Conservation (phyloP, 2,329 filamentous ascomycete species). For the Ophiocordyceps camponoti-saundersi region DNA sequence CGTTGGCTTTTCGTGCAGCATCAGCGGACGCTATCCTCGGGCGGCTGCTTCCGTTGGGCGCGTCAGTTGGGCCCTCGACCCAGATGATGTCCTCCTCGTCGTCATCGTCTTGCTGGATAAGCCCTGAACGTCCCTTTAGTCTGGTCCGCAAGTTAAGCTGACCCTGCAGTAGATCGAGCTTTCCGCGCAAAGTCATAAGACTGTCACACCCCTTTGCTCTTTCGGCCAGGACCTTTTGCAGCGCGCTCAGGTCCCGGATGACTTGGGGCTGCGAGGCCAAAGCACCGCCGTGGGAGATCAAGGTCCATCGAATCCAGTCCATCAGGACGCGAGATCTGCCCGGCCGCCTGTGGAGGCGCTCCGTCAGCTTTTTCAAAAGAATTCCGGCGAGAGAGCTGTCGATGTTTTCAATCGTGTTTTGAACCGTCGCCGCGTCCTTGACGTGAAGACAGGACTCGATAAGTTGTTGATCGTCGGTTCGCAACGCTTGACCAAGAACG, state of each 20-base stretch:
- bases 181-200: slow-evolving; percentile 78
- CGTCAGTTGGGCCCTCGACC: slow-evolving; percentile 63
- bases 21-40: slow-evolving; percentile 24
- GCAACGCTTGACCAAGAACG: slow-evolving; percentile 83
- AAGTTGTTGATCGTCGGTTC: slow-evolving; percentile 76
- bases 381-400: slow-evolving; percentile 68
- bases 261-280: slow-evolving; percentile 75
- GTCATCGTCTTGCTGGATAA: slow-evolving; percentile 24
- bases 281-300: slow-evolving; percentile 82
- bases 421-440: slow-evolving; percentile 58
- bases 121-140: slow-evolving; percentile 33
- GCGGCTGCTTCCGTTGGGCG: slow-evolving; percentile 19
- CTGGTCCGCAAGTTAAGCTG: slow-evolving; percentile 68
- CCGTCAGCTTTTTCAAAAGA: slow-evolving; percentile 70
- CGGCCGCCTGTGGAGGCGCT: slow-evolving; percentile 71
- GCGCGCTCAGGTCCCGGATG: slow-evolving; percentile 55
- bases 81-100: slow-evolving; percentile 64
- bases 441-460: slow-evolving; percentile 85
- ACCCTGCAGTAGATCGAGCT: slow-evolving; percentile 82
- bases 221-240: slow-evolving; percentile 79
- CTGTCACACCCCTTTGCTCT: slow-evolving; percentile 68
- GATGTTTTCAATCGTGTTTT: slow-evolving; percentile 77
- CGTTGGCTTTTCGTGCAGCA: slow-evolving; percentile 8
- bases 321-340: slow-evolving; percentile 82
- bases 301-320: slow-evolving; percentile 90